These are phyloP conservation scores for Phytophthora tentaculata DNA, from an alignment of 352 stramenopile genomes.

Conservation along the genomic window DNA sequence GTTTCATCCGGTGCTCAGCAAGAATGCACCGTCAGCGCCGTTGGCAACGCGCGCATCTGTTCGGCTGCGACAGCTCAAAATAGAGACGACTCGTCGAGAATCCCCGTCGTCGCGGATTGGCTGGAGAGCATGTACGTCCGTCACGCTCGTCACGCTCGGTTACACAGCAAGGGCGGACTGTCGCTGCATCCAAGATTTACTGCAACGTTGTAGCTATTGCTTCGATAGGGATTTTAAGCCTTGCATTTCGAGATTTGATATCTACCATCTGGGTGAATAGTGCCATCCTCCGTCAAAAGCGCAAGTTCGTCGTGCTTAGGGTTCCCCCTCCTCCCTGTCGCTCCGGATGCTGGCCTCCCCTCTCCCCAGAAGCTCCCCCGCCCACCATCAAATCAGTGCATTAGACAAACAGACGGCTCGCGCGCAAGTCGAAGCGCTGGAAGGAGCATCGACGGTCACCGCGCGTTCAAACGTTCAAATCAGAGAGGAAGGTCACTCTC, in stretches of 20 bases:
- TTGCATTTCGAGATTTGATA: not conserved
- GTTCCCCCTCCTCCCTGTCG: slow-evolving; percentile 35
- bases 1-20: not conserved
- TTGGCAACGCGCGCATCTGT: slow-evolving; percentile 5
- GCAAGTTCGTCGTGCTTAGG: slow-evolving; percentile 20
- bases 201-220: too few relatives aligned
- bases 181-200: too few relatives aligned
- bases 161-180: slow-evolving; percentile 18
- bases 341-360: slow-evolving; percentile 27
- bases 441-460: slow-evolving; percentile 5
- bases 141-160: slow-evolving; percentile 73
- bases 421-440: slow-evolving; percentile 30
- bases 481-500: slow-evolving; percentile 12
- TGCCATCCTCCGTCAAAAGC: slow-evolving; percentile 23
- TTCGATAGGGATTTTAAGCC: too few relatives aligned
- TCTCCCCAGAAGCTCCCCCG: slow-evolving; percentile 24
- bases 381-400: slow-evolving; percentile 46
- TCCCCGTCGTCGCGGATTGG: slow-evolving; percentile 30
- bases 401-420: slow-evolving; percentile 52
- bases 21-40: not conserved
- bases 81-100: slow-evolving; percentile 26
- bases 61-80: slow-evolving; percentile 22
- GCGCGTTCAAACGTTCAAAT: slow-evolving; percentile 11
- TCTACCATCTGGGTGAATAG: too few relatives aligned
- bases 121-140: slow-evolving; percentile 48